Percentiles rank a stretch among this genome's conserved stretches.
Evolutionary conservation across 2,329 filamentous ascomycete genomes (phyloP).

Genomic region (Aspergillus aculeatinus): DNA sequence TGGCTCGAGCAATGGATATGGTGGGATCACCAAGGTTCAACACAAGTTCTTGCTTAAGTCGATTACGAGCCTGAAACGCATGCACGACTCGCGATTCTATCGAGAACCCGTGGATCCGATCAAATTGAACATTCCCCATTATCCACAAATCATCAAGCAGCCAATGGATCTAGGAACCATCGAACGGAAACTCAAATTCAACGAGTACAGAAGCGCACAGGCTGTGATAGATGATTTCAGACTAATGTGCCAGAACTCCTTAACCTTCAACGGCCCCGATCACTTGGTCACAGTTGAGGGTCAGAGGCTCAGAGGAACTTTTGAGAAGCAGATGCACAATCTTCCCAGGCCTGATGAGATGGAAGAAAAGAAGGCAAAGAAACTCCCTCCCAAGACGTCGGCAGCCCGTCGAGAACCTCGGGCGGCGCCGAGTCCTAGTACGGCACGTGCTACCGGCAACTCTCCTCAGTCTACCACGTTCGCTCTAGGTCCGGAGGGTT

Average conservation of each 20-base stretch:
- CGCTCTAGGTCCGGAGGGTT: conserved; percentile 72
- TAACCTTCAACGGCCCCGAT: conserved; percentile 75
- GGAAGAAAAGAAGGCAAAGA: conserved; percentile 63
- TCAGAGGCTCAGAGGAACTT: conserved; percentile 59
- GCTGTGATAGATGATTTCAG: conserved; percentile 73
- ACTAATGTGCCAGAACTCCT: conserved; percentile 75
- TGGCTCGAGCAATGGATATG: conserved; percentile 16
- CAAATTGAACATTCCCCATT: conserved; percentile 72
- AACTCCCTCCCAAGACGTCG: conserved; percentile 42
- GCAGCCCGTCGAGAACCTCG: conserved; percentile 51
- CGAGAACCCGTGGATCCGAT: conserved; percentile 73
- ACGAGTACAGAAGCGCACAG: conserved; percentile 67
- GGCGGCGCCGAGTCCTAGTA: conserved; percentile 42
- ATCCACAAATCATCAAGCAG: conserved; percentile 68
- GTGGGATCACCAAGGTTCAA: conserved; percentile 42
- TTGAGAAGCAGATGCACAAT: conserved; percentile 60
- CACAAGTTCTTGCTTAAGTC: conserved; percentile 43
- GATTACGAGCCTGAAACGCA: conserved; percentile 69
- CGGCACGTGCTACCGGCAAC: conserved; percentile 31
- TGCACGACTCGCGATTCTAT: conserved; percentile 75
- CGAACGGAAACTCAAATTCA: conserved; percentile 73
- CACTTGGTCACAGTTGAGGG: conserved; percentile 72
- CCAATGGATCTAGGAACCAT: conserved; percentile 85
- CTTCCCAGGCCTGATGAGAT: conserved; percentile 57
- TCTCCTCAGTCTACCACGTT: conserved; percentile 58